Evolutionary conservation across 1,139 yeast genomes (phyloP).

Genomic region (Debaryomyces sp.): DNA sequence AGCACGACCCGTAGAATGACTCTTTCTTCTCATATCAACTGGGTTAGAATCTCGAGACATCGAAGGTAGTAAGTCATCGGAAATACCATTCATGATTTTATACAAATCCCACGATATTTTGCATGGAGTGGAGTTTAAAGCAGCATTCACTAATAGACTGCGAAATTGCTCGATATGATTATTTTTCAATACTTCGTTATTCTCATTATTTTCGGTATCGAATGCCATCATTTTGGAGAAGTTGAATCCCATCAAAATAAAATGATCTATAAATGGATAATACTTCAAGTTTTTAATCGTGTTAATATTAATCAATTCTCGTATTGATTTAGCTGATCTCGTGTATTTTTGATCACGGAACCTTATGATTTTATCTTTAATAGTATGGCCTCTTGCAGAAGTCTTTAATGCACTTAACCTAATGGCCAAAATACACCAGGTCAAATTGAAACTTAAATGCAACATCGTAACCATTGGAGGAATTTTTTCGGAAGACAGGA

Average conservation of each 20-base stretch:
- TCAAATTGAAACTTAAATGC: conserved; percentile 17
- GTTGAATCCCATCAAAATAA: conserved; percentile 19
- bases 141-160: conserved; percentile 13
- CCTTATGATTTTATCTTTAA: conserved; percentile 16
- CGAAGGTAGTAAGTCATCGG: conserved; percentile 7
- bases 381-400: conserved; percentile 5
- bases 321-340: conserved; percentile 16
- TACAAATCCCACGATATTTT: conserved; percentile 21
- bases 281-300: conserved; percentile 13
- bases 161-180: conserved; percentile 15
- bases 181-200: conserved; percentile 10
- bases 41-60: conserved; percentile 4
- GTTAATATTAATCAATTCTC: conserved; percentile 14
- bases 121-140: conserved; percentile 18
- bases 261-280: conserved; percentile 24
- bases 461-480: conserved; percentile 20
- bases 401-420: conserved; percentile 19
- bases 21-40: not conserved
- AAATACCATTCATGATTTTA: conserved; percentile 16
- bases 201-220: conserved; percentile 9
- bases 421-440: conserved; percentile 24
- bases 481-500: conserved; percentile 2
- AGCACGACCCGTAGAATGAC: not conserved
- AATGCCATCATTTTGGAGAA: conserved; percentile 25
- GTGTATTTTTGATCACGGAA: conserved; percentile 22